Evolutionary conservation across 805 yeast genomes (phyloP).

Genomic region (Tetrapisispora taiwanensis): DNA sequence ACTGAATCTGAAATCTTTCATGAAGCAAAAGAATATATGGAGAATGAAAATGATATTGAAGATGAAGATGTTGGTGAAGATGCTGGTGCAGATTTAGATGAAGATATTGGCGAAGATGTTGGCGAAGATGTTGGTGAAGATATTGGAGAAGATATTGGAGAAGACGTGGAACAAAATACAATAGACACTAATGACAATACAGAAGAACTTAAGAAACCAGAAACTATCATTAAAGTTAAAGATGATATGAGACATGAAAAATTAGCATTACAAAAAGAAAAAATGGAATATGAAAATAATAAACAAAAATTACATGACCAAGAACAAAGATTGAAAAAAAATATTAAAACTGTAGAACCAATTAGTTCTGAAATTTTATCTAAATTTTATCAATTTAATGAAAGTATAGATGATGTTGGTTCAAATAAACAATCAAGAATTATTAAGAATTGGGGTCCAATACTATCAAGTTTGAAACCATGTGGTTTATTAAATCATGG

Average conservation of each 20-base stretch:
- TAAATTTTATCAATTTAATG: conserved; percentile 51
- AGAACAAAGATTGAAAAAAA: conserved; percentile 7
- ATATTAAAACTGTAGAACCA: conserved; percentile 13
- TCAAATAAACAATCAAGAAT: conserved; percentile 50
- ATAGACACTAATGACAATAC: conserved; percentile 13
- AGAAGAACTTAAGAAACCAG: not conserved
- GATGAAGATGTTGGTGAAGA: conserved; percentile 22
- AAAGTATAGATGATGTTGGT: conserved; percentile 50
- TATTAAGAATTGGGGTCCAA: conserved; percentile 60
- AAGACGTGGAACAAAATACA: conserved; percentile 10
- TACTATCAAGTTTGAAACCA: conserved; percentile 37
- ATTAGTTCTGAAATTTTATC: conserved; percentile 25
- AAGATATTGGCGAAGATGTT: conserved; percentile 13
- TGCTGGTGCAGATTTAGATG: conserved; percentile 27
- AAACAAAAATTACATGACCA: conserved; percentile 9
- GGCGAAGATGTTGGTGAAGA: conserved; percentile 26
- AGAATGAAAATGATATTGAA: conserved; percentile 8
- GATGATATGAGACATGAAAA: conserved; percentile 4
- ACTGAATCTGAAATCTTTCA: conserved; percentile 14
- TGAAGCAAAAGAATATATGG: conserved; percentile 18
- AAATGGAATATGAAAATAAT: conserved; percentile 19
- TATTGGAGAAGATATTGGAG: conserved; percentile 26
- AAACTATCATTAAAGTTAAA: conserved; percentile 5
- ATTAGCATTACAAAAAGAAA: conserved; percentile 7
- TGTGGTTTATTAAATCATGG: conserved; percentile 79